Evolutionary conservation across 768 basidiomycete species (phyloP).

Genomic region (Leucogyrophana mollusca): DNA sequence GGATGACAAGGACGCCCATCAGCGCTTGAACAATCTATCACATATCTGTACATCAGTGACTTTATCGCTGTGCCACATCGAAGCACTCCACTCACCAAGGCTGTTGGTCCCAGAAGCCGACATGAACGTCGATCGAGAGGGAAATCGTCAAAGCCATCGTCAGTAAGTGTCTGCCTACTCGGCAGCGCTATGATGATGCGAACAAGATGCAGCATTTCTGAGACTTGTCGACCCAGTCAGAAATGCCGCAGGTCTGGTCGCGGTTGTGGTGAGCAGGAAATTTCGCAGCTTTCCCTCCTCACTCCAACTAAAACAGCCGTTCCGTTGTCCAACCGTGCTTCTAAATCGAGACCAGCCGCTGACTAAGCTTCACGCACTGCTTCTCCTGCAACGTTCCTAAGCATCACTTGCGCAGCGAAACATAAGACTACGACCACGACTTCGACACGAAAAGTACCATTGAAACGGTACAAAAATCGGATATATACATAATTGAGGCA

Average conservation of each 20-base stretch:
- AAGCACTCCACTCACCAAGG: conserved; percentile 32
- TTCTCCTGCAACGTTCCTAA: not conserved
- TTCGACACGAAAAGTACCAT: not conserved
- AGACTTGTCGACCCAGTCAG: too few species aligned
- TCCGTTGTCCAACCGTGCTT: too few species aligned
- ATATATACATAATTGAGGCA: too few species aligned
- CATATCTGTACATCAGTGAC: conserved; percentile 3
- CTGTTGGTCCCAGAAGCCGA: conserved; percentile 46
- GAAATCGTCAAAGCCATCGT: conserved; percentile 18
- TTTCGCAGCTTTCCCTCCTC: too few species aligned
- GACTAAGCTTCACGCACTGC: not conserved
- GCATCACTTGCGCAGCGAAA: not conserved
- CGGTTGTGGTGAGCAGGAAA: too few species aligned
- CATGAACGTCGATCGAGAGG: conserved; percentile 44
- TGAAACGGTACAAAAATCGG: too few species aligned
- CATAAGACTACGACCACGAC: conserved; percentile 5
- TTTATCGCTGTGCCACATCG: not conserved
- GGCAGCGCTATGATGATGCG: too few species aligned
- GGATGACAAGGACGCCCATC: conserved; percentile 90
- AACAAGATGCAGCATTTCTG: too few species aligned
- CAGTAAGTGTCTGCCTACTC: not conserved
- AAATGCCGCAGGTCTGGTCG: too few species aligned
- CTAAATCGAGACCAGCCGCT: too few species aligned
- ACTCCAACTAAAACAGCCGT: too few species aligned
- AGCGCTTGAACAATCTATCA: conserved; percentile 74